Evolutionary conservation across 78 protist species (phyloP).

Genomic region (Diacronema lutheri): DNA sequence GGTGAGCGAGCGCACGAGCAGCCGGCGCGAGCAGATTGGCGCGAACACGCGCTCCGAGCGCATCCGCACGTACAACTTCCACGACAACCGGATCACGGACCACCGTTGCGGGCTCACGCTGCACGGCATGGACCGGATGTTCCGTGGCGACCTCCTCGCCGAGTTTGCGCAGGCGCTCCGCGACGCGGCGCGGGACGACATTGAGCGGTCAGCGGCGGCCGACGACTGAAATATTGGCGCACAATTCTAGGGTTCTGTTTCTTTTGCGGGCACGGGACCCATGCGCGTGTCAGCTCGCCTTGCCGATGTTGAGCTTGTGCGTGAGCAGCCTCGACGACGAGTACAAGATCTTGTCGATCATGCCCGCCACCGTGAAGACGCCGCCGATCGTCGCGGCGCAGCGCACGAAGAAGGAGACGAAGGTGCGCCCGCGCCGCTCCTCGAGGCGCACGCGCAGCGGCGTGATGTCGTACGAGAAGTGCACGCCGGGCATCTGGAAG

Average conservation of each 20-base stretch:
- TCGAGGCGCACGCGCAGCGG: conserved; percentile 73
- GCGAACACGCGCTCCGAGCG: conserved; percentile 10
- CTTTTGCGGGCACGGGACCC: too few relatives aligned
- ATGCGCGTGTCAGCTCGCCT: conserved; percentile 30
- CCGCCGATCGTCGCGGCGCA: conserved; percentile 91
- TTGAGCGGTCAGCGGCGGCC: too few relatives aligned
- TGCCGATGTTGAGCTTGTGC: conserved; percentile 66
- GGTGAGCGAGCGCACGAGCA: conserved; percentile 20
- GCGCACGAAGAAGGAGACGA: conserved; percentile 74
- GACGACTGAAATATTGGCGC: too few relatives aligned
- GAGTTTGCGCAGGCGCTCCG: neutral
- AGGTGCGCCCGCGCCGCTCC: conserved; percentile 61
- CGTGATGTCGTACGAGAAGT: conserved; percentile 84
- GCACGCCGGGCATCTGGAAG: conserved; percentile 54
- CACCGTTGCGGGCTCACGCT: conserved; percentile 55
- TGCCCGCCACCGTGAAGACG: conserved; percentile 86
- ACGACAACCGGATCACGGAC: conserved; percentile 86
- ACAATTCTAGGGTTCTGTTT: too few relatives aligned
- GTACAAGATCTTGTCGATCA: conserved; percentile 70
- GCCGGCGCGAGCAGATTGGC: neutral
- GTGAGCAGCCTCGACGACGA: conserved; percentile 27
- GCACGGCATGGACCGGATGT: conserved; percentile 3
- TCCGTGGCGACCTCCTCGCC: conserved; percentile 19
- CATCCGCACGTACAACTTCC: conserved; percentile 37
- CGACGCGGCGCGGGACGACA: too few relatives aligned